phyloP scores from a whole-genome alignment of 2,329 filamentous ascomycete genomes.

The Tolypocladium tundrense region DNA sequence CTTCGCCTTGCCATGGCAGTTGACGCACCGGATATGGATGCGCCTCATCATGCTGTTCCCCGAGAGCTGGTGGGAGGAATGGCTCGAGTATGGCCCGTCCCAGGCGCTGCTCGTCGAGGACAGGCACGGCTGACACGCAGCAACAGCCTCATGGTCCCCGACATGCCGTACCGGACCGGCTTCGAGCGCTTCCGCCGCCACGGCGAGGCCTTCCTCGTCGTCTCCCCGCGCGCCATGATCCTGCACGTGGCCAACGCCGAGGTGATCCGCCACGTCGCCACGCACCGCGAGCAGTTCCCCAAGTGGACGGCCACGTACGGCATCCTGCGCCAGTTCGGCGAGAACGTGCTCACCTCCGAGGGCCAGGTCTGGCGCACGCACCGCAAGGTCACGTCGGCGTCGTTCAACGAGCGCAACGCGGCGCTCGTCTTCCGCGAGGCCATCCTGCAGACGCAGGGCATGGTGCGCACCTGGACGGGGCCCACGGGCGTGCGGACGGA shows the following conservation, averaged over 20 bases:
- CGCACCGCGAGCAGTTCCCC: constrained; percentile 59
- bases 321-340: constrained; percentile 44
- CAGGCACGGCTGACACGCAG: constrained; percentile 3
- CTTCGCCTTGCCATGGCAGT: constrained; percentile 44
- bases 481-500: constrained; percentile 8
- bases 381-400: constrained; percentile 59
- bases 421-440: constrained; percentile 54
- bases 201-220: constrained; percentile 56
- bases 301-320: constrained; percentile 25
- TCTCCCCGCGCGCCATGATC: constrained; percentile 42
- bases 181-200: constrained; percentile 47
- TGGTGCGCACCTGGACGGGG: constrained; percentile 49
- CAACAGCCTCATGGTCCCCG: constrained; percentile 41
- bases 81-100: constrained; percentile 43
- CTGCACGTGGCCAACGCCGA: constrained; percentile 54
- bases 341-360: constrained; percentile 63
- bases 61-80: constrained; percentile 41
- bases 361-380: constrained; percentile 61
- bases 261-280: constrained; percentile 54
- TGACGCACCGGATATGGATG: constrained; percentile 43
- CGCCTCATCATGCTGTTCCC: constrained; percentile 47
- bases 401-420: constrained; percentile 70
- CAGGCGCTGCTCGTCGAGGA: background rate
- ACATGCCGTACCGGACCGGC: constrained; percentile 48
- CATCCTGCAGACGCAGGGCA: constrained; percentile 49